Evolutionary conservation across 2,329 filamentous ascomycete genomes (phyloP), one percentile per base, ranked within the genome.

Genomic region (Sporothrix pseudoabietina): DNA sequence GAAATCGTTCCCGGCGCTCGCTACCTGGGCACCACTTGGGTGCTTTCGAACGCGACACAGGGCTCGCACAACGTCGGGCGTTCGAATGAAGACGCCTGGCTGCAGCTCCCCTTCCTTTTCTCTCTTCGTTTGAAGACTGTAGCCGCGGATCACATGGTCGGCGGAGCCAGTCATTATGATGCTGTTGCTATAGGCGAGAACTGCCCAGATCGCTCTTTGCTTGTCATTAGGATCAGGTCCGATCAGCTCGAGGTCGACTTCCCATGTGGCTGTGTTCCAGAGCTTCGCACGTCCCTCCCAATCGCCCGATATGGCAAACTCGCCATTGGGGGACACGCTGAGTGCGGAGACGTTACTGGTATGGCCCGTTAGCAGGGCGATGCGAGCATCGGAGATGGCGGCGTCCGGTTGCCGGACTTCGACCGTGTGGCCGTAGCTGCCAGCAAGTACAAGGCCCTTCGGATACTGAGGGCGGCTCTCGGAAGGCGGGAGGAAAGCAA

Each of bases 1-100:
- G 39, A 94, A 93, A 79, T 99, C 96, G 79, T 98, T 99, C 77
- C 94, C 93, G 19, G 96, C 94, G 59, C 94, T 97, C 63, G 94
- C 96, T 80, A 99, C 94, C n/a, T 97, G 91, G 22, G 94, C 95
- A 14, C 93, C 92, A 30, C 91, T 94, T 19, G 91, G 87, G 79
- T 97, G 93, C 35, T 88, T 88, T 32, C 85, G 80, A n/a, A 98
- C 84, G 77, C 89, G 90, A 82, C 92, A 95, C 10, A 99, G 86
- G n/a, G 94, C 94, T 75, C 96, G 90, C 71, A 98, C 92, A 49
- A 97, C 91, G 77, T 97, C 93, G 35, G 90, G 89, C 63, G 93
- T 93, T 71, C 91, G 81, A 32, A 89, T 87, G 9, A 85, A 86
- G 10, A 86, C 84, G 8, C 79, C 80, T 1, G 88, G 84, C 77